phyloP scores from a whole-genome alignment of 495 filamentous ascomycete species.

The Penicillium antarcticum region DNA sequence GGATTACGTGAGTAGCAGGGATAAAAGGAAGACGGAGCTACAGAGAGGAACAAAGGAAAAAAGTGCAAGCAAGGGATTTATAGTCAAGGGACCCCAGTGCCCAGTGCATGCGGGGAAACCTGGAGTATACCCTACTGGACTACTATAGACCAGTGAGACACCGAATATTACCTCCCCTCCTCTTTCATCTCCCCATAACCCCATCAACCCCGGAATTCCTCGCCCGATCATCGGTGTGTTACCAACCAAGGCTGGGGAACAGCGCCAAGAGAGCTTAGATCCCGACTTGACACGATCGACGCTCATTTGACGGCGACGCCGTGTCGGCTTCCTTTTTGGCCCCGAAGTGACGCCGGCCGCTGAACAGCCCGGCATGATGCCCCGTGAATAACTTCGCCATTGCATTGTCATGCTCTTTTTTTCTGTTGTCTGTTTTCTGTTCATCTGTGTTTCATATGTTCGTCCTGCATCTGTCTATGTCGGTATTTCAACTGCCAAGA shows the following conservation, averaged over 20 bases:
- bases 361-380: no score
- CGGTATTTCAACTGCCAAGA: no score
- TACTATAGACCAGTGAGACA: neutral
- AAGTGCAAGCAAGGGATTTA: conserved; percentile 3
- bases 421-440: no score
- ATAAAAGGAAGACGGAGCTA: neutral
- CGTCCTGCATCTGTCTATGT: no score
- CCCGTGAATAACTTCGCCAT: no score
- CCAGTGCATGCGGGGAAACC: conserved; percentile 12
- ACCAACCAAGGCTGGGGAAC: conserved; percentile 9
- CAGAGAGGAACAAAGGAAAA: neutral
- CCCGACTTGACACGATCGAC: neutral
- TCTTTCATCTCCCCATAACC: neutral
- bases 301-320: conserved; percentile 19
- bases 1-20: neutral
- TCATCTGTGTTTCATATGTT: no score
- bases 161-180: no score
- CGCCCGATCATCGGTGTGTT: conserved; percentile 12
- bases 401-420: no score
- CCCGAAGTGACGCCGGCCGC: neutral
- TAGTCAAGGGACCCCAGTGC: neutral
- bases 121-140: no score
- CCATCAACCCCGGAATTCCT: conserved; percentile 3
- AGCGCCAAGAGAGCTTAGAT: conserved; percentile 28
- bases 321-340: neutral